phyloP scores from a whole-genome alignment of 371 early-diverging fungal genomes.

The Mucor irregularis region DNA sequence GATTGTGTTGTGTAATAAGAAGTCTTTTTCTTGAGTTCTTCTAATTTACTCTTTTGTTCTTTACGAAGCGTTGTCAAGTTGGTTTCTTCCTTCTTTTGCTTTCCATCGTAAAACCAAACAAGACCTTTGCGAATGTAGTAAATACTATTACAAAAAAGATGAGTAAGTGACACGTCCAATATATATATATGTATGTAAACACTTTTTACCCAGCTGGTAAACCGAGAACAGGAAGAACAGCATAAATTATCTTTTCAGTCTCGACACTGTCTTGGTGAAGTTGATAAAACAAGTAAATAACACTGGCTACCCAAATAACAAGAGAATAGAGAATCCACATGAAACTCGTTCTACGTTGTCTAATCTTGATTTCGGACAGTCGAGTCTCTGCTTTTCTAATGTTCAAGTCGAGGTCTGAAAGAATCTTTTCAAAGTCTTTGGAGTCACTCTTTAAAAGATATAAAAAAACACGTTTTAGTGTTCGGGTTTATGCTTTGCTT shows the following conservation, averaged over 20 bases:
- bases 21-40: constrained; percentile 88
- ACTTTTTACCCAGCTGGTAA: constrained; percentile 22
- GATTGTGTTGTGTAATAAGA: constrained; percentile 87
- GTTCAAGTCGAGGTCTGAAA: constrained; percentile 75
- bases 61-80: constrained; percentile 52
- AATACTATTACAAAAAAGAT: constrained; percentile 31
- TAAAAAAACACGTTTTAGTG: too few relatives aligned
- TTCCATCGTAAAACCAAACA: constrained; percentile 59
- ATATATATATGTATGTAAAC: not conserved
- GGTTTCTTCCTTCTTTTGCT: constrained; percentile 62
- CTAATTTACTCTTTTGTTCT: constrained; percentile 71
- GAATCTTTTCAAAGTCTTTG: constrained; percentile 77
- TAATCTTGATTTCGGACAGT: constrained; percentile 60
- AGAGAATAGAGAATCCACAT: constrained; percentile 75
- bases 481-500: not conserved
- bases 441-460: constrained; percentile 31
- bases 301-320: constrained; percentile 65
- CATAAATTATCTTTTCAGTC: constrained; percentile 17
- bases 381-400: constrained; percentile 72
- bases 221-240: constrained; percentile 50
- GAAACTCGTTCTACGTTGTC: constrained; percentile 64
- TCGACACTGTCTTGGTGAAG: constrained; percentile 7
- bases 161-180: not conserved
- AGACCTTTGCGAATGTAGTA: constrained; percentile 51
- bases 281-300: constrained; percentile 41